Base-by-base conservation (phyloP, 352 stramenopile species). In the Globisporangium nunn region DNA sequence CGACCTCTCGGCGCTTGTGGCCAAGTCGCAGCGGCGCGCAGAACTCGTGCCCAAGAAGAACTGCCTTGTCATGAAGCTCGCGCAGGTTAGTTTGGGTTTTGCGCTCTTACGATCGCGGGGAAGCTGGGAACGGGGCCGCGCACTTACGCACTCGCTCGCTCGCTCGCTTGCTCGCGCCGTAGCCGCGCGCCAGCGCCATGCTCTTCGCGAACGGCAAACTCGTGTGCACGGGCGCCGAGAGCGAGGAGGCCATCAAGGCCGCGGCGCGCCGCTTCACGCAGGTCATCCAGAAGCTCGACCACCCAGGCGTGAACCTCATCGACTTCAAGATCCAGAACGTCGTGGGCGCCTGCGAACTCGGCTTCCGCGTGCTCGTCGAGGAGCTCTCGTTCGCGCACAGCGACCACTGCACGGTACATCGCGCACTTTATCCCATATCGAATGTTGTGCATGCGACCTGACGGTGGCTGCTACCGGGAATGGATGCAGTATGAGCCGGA, bases 401-500 rank as follows among this genome's bases (percentile, higher is more conserved):
- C 59, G 79, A 88, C 37, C 61, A 65, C 67, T 90, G 78, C 71
- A 93, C 80, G 56, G 83, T 93, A 58, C 10, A 17, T 56, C 10
- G 23, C 23, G 23, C 23, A 23, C 23, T 23, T 23, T 23, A 23
- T 23, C 23, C 23, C 23, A 23, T 23, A 23, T 23, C 23, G 23
- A 23, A 23, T 23, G 23, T 23, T 46, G 37, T 17, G 37, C 3
- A 5, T 18, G 12, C 23, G 23, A 23, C 23, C 15, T 46, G 40
- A 23, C 17, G 40, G 10, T 7, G 15, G 4, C 40, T 37, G 15
- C 14, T 23, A 2, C 4, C 4, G 1, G 40, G 40, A 4, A 18
- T 37, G 0, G 58, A 17, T 68, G 2, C 23, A 95, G 64, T 99
- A 99, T 64, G 97, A 99, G 70, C 97, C 97, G 4, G 97, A 99